These are phyloP conservation scores for Clonostachys solani DNA, from an alignment of 2,329 filamentous ascomycete species.

Conservation along the genomic window DNA sequence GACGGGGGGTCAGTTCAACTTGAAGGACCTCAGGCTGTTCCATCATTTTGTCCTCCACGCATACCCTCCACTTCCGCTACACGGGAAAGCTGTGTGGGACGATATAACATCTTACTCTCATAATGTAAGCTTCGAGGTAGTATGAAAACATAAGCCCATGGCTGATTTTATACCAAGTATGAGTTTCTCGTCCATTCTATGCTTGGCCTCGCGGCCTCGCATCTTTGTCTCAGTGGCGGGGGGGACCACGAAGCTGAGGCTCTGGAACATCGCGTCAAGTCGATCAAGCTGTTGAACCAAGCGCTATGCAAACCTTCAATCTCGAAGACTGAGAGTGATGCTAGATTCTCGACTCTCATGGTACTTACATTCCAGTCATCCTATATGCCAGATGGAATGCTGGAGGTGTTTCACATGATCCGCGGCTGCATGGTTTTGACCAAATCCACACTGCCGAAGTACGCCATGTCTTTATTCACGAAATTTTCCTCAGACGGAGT, in stretches of 20 bases:
- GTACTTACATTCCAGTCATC: slow-evolving; percentile 29
- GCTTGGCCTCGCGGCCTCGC: slow-evolving; percentile 32
- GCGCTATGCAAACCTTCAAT: slow-evolving; percentile 21
- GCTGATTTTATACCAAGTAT: slow-evolving; percentile 16
- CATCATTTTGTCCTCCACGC: slow-evolving; percentile 45
- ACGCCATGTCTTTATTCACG: neutral
- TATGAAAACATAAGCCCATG: too few relatives aligned
- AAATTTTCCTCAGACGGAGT: too few relatives aligned
- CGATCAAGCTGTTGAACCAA: slow-evolving; percentile 27
- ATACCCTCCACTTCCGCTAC: slow-evolving; percentile 31
- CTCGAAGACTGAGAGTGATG: slow-evolving; percentile 15
- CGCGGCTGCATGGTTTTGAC: slow-evolving; percentile 24
- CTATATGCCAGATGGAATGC: slow-evolving; percentile 31
- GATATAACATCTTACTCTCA: slow-evolving; percentile 29
- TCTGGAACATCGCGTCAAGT: slow-evolving; percentile 26
- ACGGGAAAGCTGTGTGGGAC: slow-evolving; percentile 27
- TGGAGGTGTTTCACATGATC: slow-evolving; percentile 30
- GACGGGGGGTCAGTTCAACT: slow-evolving; percentile 23
- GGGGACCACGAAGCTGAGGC: slow-evolving; percentile 8
- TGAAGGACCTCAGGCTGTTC: slow-evolving; percentile 45
- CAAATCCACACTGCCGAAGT: neutral
- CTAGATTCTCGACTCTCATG: slow-evolving; percentile 27
- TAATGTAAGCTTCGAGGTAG: slow-evolving; percentile 13
- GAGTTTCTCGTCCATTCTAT: slow-evolving; percentile 35
- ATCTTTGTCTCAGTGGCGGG: slow-evolving; percentile 14